Evolutionary conservation across 441 rosid genomes (phyloP).

Genomic region (Bruguiera hainesii): DNA sequence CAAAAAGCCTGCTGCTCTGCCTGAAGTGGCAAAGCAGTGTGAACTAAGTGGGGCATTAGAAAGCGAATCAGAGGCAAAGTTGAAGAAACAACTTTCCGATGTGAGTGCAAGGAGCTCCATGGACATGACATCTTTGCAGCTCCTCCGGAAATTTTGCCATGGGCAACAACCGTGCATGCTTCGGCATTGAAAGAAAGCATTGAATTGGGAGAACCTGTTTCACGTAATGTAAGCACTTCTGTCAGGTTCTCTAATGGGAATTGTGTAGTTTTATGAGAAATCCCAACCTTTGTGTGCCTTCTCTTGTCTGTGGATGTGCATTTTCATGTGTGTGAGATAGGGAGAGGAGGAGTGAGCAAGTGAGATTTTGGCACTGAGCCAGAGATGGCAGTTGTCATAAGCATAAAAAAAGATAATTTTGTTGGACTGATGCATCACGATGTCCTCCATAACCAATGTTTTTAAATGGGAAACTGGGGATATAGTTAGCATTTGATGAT

Average conservation of each 20-base stretch:
- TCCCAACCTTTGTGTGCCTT: neutral
- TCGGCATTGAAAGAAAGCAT: conserved; percentile 38
- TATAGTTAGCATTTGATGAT: neutral
- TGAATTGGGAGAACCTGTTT: conserved; percentile 53
- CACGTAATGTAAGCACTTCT: conserved; percentile 33
- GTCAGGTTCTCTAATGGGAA: conserved; percentile 28
- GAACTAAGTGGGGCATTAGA: conserved; percentile 81
- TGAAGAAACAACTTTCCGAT: conserved; percentile 80
- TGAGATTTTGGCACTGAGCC: too few species aligned
- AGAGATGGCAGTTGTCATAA: too few species aligned
- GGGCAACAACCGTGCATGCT: conserved; percentile 57
- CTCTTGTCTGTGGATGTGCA: neutral
- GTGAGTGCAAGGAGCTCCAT: conserved; percentile 82
- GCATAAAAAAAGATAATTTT: too few species aligned
- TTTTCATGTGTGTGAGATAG: too few species aligned
- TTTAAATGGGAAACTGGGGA: neutral
- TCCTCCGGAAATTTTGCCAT: conserved; percentile 87
- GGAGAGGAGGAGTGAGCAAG: too few species aligned
- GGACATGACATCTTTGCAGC: conserved; percentile 96
- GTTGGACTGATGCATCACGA: neutral
- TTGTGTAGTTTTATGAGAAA: conserved; percentile 1
- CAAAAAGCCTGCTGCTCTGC: conserved; percentile 57
- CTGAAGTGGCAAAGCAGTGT: conserved; percentile 93
- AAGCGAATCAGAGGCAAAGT: conserved; percentile 53
- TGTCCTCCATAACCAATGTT: neutral